phyloP scores from a whole-genome alignment of 352 stramenopile genomes.

The Globisporangium apiculatum region DNA sequence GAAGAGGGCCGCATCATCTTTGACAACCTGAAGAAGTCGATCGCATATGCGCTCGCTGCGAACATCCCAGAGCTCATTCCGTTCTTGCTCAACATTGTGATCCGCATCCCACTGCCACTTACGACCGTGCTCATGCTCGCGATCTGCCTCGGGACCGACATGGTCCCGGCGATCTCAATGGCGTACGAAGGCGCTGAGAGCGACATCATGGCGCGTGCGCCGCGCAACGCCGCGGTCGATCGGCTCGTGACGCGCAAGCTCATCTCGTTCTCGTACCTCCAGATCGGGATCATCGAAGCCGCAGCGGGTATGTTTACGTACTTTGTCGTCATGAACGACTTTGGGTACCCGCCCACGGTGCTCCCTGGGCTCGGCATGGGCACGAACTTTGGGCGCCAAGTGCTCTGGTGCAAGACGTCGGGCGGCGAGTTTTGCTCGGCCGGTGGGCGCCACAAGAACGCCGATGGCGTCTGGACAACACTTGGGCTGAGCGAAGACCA shows the following conservation, averaged over 20 bases:
- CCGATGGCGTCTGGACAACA: constrained; percentile 11
- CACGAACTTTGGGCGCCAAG: constrained; percentile 60
- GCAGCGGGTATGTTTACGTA: constrained; percentile 86
- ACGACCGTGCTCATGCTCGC: constrained; percentile 89
- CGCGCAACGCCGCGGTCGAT: constrained; percentile 75
- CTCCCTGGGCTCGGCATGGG: constrained; percentile 45
- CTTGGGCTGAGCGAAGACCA: constrained; percentile 16
- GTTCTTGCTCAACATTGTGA: constrained; percentile 81
- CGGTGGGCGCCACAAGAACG: constrained; percentile 20
- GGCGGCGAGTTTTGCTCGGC: constrained; percentile 49
- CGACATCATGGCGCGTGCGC: constrained; percentile 82
- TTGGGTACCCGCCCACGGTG: constrained; percentile 64
- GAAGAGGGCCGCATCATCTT: constrained; percentile 94
- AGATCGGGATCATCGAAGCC: constrained; percentile 87
- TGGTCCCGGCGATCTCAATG: constrained; percentile 90
- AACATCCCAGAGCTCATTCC: constrained; percentile 88
- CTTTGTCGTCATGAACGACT: constrained; percentile 86
- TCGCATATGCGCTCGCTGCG: constrained; percentile 88
- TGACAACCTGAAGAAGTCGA: constrained; percentile 94
- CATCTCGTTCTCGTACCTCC: constrained; percentile 83
- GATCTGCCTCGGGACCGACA: constrained; percentile 90
- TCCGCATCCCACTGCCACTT: constrained; percentile 83
- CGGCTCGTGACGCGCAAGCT: constrained; percentile 87
- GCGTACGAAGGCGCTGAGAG: constrained; percentile 86
- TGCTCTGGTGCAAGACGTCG: constrained; percentile 65